phyloP scores from a whole-genome alignment of 345 rosid species.

The Balakata baccata region DNA sequence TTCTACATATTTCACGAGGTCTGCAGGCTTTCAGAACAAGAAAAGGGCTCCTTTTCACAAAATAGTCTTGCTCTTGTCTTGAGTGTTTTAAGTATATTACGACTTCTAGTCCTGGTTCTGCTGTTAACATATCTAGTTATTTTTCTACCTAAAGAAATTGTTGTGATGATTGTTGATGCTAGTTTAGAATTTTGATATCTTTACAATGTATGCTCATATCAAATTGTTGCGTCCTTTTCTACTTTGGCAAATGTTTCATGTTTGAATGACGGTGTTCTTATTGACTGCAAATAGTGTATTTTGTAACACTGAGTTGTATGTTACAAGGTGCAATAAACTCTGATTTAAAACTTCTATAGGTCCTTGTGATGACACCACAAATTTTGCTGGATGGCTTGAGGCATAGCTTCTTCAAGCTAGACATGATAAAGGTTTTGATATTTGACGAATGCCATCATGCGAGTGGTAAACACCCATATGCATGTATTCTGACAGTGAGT shows the following conservation, averaged over 20 bases:
- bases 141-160: not conserved
- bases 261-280: not conserved
- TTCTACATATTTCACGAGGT: not conserved
- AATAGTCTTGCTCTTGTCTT: not conserved
- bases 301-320: not conserved
- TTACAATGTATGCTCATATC: not conserved
- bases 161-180: not conserved
- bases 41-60: not conserved
- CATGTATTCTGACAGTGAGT: conserved; percentile 77
- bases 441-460: conserved; percentile 96
- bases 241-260: not conserved
- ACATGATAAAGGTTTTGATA: conserved; percentile 67
- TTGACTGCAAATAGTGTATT: not conserved
- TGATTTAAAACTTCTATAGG: conserved; percentile 40
- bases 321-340: not conserved
- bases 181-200: not conserved
- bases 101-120: not conserved
- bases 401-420: conserved; percentile 52
- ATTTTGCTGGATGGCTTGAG: conserved; percentile 72
- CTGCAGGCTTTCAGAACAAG: not conserved
- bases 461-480: conserved; percentile 65
- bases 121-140: not conserved
- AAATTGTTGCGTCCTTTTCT: not conserved
- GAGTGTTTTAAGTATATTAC: not conserved
- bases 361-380: conserved; percentile 92